Evolutionary conservation across 768 basidiomycete genomes (phyloP).

Genomic region (Leccinellum albellum): DNA sequence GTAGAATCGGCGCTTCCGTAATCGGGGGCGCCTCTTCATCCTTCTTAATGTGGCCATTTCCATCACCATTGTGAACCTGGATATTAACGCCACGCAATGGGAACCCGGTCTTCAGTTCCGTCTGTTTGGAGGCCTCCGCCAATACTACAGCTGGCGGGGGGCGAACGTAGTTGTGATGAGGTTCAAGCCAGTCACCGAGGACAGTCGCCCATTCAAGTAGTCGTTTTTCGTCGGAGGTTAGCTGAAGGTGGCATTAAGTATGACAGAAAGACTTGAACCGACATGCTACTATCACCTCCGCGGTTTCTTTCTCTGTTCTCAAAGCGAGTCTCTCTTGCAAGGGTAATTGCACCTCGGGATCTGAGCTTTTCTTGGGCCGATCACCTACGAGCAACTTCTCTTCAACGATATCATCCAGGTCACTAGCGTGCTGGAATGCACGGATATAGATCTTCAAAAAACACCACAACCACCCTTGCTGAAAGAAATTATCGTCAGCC

Average conservation of each 20-base stretch:
- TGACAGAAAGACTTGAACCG: neutral
- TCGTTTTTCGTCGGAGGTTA: constrained; percentile 59
- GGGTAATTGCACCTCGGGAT: constrained; percentile 47
- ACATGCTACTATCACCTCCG: constrained; percentile 41
- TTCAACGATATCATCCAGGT: constrained; percentile 76
- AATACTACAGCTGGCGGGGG: constrained; percentile 67
- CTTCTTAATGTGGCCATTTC: constrained; percentile 52
- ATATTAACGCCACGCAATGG: constrained; percentile 63
- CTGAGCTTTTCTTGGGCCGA: constrained; percentile 61
- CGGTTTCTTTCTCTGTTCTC: constrained; percentile 47
- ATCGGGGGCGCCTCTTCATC: constrained; percentile 69
- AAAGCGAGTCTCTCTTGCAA: constrained; percentile 56
- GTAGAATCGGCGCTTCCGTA: constrained; percentile 53
- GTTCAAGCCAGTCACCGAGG: constrained; percentile 72
- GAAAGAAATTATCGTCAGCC: neutral
- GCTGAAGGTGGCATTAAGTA: constrained; percentile 35
- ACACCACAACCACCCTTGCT: constrained; percentile 70
- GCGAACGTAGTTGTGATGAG: constrained; percentile 69
- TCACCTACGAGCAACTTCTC: constrained; percentile 81
- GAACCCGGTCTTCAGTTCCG: constrained; percentile 65
- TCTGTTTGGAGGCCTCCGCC: constrained; percentile 71
- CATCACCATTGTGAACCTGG: constrained; percentile 29
- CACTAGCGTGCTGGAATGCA: constrained; percentile 73
- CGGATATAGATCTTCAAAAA: constrained; percentile 78
- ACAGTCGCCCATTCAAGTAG: constrained; percentile 59